Conservation (phyloP, 352 stramenopile genomes). For the Phytophthora sp. region DNA sequence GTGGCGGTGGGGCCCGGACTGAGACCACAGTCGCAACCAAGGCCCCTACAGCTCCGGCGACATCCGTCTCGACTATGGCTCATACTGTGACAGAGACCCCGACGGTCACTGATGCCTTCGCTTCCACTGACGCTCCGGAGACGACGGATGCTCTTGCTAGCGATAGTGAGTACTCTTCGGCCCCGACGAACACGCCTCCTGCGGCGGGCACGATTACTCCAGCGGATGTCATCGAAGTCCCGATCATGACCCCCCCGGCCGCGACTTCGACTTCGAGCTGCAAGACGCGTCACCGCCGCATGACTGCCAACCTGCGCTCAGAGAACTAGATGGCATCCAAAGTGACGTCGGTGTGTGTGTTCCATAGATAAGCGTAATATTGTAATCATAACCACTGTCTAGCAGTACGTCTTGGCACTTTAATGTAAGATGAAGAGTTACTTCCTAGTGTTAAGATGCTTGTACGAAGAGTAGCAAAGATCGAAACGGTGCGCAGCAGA, state of each 20-base stretch:
- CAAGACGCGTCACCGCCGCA: constrained; percentile 27
- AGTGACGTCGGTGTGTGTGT: constrained; percentile 7
- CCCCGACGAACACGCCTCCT: constrained; percentile 14
- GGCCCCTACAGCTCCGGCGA: constrained; percentile 1
- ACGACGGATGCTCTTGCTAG: constrained; percentile 19
- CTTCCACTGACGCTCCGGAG: background rate
- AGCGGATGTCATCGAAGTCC: constrained; percentile 9
- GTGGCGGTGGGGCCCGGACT: constrained; percentile 16
- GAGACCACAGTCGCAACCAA: constrained; percentile 18
- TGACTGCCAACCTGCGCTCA: constrained; percentile 39
- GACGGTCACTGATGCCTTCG: background rate
- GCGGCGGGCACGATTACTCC: constrained; percentile 8
- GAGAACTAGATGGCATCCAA: constrained; percentile 31
- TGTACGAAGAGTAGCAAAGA: no score
- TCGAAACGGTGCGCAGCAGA: no score
- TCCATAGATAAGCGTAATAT: no score
- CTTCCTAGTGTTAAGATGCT: no score
- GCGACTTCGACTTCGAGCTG: constrained; percentile 19
- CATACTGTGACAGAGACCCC: constrained; percentile 1
- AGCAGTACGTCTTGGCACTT: no score
- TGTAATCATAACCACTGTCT: no score
- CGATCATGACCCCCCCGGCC: constrained; percentile 9
- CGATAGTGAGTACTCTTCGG: constrained; percentile 17
- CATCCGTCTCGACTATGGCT: no score
- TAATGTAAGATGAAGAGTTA: no score